Base-by-base conservation (phyloP, 2,329 filamentous ascomycete species). In the Neurospora sp. region DNA sequence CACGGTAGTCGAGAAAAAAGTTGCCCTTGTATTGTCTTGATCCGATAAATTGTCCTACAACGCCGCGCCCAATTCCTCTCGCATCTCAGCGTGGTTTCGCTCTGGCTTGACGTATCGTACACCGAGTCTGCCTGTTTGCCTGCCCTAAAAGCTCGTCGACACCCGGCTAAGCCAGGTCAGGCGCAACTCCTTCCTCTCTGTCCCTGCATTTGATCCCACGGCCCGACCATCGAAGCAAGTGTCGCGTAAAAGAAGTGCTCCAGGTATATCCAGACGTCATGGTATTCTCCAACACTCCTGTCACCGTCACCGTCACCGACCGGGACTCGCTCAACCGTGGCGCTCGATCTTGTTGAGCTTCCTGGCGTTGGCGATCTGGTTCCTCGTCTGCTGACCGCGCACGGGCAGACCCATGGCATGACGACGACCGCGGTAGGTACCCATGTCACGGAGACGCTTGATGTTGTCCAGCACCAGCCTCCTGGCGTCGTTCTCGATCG, bases 401-500 rank as follows among this genome's bases (percentile, higher is more conserved):
- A 96, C 95, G 4, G 96, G 96, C 82, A 98, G 82, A 71, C 90
- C 88, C 91, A 98, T 94, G 70, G 95, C 95, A 83, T 99, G 96
- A 74, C 96, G 85, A 79, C 92, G 89, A 74, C 96, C 96, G 68
- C 96, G 85, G 78, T 97, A 97, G 4, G 91, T 89, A 67, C 94
- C 94, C 83, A 97, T 97, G 76, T 97, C 94, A 79, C 91, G 92
- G 80, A 99, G 77, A 71, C 95, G 85, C 78, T 85, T 85, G 75
- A 99, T 97, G 77, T 98, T 96, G 67, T 97, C 92, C 76, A 90
- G 86, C 43, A 97, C 82, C 71, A 92, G 83, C 78, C 91, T 87
- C 77, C 89, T 85, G 73, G 96, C 85, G 77, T 98, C 94, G 80
- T 91, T 97, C 80, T 97, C 96, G 76, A 98, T 92, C 71, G 91